Evolutionary conservation across 176 grass and related monocot species (phyloP).

Genomic region (Rhynchospora breviuscula): DNA sequence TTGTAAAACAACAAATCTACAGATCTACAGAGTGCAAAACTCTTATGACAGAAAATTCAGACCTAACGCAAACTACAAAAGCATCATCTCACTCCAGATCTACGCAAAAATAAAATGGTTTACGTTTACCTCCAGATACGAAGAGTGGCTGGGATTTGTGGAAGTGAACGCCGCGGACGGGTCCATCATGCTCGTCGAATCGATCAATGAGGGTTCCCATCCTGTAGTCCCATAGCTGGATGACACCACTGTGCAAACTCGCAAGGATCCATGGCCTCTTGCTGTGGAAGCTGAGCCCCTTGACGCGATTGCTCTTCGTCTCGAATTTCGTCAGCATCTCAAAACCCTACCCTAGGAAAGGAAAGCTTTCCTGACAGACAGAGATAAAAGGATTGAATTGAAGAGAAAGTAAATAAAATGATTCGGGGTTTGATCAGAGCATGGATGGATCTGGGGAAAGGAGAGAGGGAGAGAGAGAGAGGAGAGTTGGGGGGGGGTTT

Average conservation of each 20-base stretch:
- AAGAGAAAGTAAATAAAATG: neutral
- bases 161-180: slow-evolving; percentile 73
- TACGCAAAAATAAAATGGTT: neutral
- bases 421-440: neutral
- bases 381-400: neutral
- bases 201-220: slow-evolving; percentile 77
- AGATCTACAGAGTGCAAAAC: slow-evolving; percentile 6
- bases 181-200: slow-evolving; percentile 80
- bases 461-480: slow-evolving; percentile 9
- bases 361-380: neutral
- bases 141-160: slow-evolving; percentile 80
- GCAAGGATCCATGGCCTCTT: slow-evolving; percentile 70
- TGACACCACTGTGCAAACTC: slow-evolving; percentile 62
- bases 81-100: neutral
- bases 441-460: slow-evolving; percentile 1
- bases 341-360: neutral
- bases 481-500: neutral
- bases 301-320: slow-evolving; percentile 88
- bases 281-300: slow-evolving; percentile 86
- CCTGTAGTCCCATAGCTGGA: slow-evolving; percentile 90
- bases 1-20: too few species aligned
- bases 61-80: neutral
- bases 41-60: neutral
- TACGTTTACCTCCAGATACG: slow-evolving; percentile 78
- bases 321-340: slow-evolving; percentile 98